A percentile compares a stretch with the other conserved stretches of the same genome.
Conservation (phyloP, 345 rosid genomes). For the sweet orange (Citrus sinensis) region DVS_A1.0 CM039169.1:26499501-26500000, state of each 20-base stretch:
- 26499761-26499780: slow-evolving; percentile 88
- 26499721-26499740: slow-evolving; percentile 92
- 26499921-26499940: not conserved
- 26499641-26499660: no score
- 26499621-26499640: not conserved
- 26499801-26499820: slow-evolving; percentile 77
- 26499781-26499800: slow-evolving; percentile 70
- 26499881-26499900: not conserved
- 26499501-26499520: slow-evolving; percentile 73
- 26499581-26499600: slow-evolving; percentile 63
- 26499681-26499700: not conserved
- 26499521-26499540: slow-evolving; percentile 95
- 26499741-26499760: slow-evolving; percentile 72
- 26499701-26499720: slow-evolving; percentile 67
- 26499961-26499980: slow-evolving; percentile 94
- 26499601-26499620: slow-evolving; percentile 46
- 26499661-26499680: no score
- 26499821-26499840: slow-evolving; percentile 55
- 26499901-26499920: not conserved
- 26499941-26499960: slow-evolving; percentile 83
- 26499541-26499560: slow-evolving; percentile 93
- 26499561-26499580: slow-evolving; percentile 97
- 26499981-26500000: slow-evolving; percentile 80
- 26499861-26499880: not conserved
- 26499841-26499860: not conserved